Percentiles rank a stretch among this genome's conserved stretches.
phyloP scores from a whole-genome alignment of 2,329 filamentous ascomycete species.

The Cladorrhinum sp. region DNA sequence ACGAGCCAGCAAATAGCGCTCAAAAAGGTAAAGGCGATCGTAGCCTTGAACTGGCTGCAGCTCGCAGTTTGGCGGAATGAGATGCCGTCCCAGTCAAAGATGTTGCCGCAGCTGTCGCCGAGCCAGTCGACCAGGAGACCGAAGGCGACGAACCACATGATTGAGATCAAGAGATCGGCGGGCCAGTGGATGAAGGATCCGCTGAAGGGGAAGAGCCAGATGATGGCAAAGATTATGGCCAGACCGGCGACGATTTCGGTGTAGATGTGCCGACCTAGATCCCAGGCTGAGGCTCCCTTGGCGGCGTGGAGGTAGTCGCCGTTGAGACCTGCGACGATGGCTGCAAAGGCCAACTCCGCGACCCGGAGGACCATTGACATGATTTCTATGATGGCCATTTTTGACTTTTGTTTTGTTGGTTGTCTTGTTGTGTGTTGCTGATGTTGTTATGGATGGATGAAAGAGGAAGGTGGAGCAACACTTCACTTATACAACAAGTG shows the following conservation, averaged over 20 bases:
- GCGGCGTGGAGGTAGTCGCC: slow-evolving; percentile 60
- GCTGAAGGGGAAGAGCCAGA: slow-evolving; percentile 72
- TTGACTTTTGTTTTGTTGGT: slow-evolving; percentile 20
- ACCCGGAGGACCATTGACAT: slow-evolving; percentile 57
- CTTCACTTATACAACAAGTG: neutral
- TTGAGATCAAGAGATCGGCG: slow-evolving; percentile 65
- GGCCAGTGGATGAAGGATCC: slow-evolving; percentile 68
- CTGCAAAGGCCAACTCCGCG: slow-evolving; percentile 63
- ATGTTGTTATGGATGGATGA: neutral
- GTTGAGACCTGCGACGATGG: slow-evolving; percentile 68
- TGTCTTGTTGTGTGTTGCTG: neutral
- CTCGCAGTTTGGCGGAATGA: slow-evolving; percentile 42
- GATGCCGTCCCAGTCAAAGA: slow-evolving; percentile 61
- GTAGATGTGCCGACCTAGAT: slow-evolving; percentile 68
- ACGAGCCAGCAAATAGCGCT: slow-evolving; percentile 69
- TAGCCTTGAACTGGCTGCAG: slow-evolving; percentile 70
- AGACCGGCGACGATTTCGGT: slow-evolving; percentile 68
- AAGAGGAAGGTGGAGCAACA: neutral
- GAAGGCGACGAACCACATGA: slow-evolving; percentile 69
- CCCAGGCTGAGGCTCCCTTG: slow-evolving; percentile 47
- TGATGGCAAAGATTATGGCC: slow-evolving; percentile 63
- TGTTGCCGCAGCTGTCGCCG: slow-evolving; percentile 30
- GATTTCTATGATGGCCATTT: slow-evolving; percentile 53
- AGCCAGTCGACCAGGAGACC: slow-evolving; percentile 57
- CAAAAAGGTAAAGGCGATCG: slow-evolving; percentile 69